Evolutionary conservation across 2,329 filamentous ascomycete genomes (phyloP).

Genomic region (Scedosporium aurantiacum): DNA sequence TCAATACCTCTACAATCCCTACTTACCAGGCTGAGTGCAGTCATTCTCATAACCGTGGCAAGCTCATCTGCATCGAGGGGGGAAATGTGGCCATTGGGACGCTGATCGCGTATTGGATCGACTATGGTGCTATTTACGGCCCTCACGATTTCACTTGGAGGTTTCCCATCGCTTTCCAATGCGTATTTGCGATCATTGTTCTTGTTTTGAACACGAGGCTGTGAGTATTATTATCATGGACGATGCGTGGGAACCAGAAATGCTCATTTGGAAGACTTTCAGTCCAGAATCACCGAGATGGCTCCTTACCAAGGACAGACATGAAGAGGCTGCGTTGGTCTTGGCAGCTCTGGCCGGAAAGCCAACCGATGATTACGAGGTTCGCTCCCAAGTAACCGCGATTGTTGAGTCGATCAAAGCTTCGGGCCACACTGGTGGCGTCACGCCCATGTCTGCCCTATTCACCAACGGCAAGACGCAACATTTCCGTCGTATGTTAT

Average conservation of each 20-base stretch:
- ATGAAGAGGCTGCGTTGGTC: slow-evolving; percentile 25
- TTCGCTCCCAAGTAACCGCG: not conserved
- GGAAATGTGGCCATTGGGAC: slow-evolving; percentile 34
- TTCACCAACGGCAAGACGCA: slow-evolving; percentile 54
- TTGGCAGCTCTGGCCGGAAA: slow-evolving; percentile 19
- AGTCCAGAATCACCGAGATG: slow-evolving; percentile 36
- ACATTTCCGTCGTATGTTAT: slow-evolving; percentile 52
- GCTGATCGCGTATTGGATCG: slow-evolving; percentile 36
- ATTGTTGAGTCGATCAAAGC: slow-evolving; percentile 13
- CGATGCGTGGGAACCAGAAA: too few relatives aligned
- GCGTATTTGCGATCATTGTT: slow-evolving; percentile 24
- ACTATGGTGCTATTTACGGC: slow-evolving; percentile 28
- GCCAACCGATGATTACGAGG: not conserved
- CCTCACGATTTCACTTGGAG: slow-evolving; percentile 38
- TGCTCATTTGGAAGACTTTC: slow-evolving; percentile 36
- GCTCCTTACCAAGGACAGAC: slow-evolving; percentile 35
- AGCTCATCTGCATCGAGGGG: slow-evolving; percentile 41
- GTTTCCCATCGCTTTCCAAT: slow-evolving; percentile 37
- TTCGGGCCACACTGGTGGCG: slow-evolving; percentile 25
- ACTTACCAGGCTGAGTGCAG: slow-evolving; percentile 42
- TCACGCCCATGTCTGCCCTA: slow-evolving; percentile 34
- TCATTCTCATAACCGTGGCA: slow-evolving; percentile 43
- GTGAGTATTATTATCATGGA: not conserved
- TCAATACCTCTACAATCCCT: slow-evolving; percentile 41
- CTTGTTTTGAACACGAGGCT: slow-evolving; percentile 33